phyloP scores from a whole-genome alignment of 257 asterid species.

The Solanum dulcamara region DNA sequence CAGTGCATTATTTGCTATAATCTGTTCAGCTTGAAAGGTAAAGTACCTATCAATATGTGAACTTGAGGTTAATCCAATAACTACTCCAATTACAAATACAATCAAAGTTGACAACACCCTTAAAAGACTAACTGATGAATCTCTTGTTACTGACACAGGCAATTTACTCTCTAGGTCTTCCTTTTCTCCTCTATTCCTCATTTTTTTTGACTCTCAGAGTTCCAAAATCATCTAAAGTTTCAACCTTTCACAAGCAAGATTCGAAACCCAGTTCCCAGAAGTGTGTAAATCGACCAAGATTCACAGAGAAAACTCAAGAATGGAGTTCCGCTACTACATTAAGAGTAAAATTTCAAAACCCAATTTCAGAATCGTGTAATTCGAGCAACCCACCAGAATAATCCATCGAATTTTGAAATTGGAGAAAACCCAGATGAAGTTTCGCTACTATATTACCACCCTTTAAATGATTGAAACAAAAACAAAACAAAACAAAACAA shows the following conservation, averaged over 20 bases:
- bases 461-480: not conserved
- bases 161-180: conserved; percentile 38
- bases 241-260: not conserved
- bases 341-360: not conserved
- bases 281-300: not conserved
- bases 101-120: conserved; percentile 47
- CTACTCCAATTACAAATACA: conserved; percentile 71
- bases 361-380: not conserved
- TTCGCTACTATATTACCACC: not conserved
- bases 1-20: conserved; percentile 15
- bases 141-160: conserved; percentile 14
- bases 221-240: not conserved
- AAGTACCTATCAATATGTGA: conserved; percentile 67
- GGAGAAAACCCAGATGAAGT: not conserved
- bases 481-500: not conserved
- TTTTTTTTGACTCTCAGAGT: not conserved
- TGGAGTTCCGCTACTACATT: not conserved
- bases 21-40: conserved; percentile 31
- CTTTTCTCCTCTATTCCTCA: conserved; percentile 53
- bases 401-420: not conserved
- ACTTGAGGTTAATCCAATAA: conserved; percentile 74
- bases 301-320: not conserved
- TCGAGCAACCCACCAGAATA: not conserved
- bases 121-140: conserved; percentile 53
- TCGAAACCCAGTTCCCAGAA: not conserved